Conservation (phyloP, 225 moss, liverwort and hornwort genomes). For the Rhytidiadelphus loreus region DNA sequence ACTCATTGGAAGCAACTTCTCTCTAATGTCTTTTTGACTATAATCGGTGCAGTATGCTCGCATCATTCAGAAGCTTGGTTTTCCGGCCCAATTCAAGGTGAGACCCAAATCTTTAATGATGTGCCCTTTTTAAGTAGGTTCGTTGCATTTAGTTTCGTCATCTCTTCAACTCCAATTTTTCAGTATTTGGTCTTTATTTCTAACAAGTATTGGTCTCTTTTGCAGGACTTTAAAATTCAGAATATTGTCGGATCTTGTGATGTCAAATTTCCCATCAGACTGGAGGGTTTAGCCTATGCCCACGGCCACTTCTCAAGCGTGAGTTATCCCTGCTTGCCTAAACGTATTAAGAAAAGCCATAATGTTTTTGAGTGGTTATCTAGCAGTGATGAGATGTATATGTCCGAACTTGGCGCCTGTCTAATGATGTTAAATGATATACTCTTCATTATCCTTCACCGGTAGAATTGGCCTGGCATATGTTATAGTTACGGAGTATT, state of each 20-base stretch:
- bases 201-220: not conserved
- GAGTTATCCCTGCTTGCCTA: slow-evolving; percentile 4
- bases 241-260: slow-evolving; percentile 99
- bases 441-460: not conserved
- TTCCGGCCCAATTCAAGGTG: slow-evolving; percentile 98
- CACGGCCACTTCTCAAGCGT: slow-evolving; percentile 99
- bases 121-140: not conserved
- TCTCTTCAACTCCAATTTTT: not conserved
- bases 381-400: not conserved
- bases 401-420: not conserved
- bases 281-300: slow-evolving; percentile 93
- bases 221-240: slow-evolving; percentile 96
- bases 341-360: not conserved
- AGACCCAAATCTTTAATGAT: not conserved
- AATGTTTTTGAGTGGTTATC: not conserved
- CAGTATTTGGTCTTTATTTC: not conserved
- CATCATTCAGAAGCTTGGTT: slow-evolving; percentile 98
- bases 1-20: slow-evolving; percentile 15
- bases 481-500: not conserved
- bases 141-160: not conserved
- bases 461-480: not conserved
- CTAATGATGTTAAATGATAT: not conserved
- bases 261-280: slow-evolving; percentile 89
- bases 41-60: slow-evolving; percentile 98
- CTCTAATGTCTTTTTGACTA: slow-evolving; percentile 70